phyloP scores from a whole-genome alignment of 1,139 yeast species.

The Scheffersomyces stambukii region DNA sequence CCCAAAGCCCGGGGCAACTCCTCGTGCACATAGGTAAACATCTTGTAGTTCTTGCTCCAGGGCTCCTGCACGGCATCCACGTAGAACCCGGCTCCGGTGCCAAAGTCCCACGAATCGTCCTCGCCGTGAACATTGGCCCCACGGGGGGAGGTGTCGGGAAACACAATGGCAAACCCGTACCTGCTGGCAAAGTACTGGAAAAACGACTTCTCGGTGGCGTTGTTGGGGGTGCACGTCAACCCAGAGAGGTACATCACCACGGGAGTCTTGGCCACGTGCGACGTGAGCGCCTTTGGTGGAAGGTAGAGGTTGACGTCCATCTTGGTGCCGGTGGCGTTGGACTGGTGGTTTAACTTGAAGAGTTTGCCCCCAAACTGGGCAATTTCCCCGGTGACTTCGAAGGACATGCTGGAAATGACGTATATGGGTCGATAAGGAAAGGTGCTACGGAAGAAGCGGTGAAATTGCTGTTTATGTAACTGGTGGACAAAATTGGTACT shows the following conservation, averaged over 20 bases:
- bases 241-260: slow-evolving; percentile 83
- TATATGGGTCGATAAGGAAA: neutral
- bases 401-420: slow-evolving; percentile 37
- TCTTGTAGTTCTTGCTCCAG: slow-evolving; percentile 69
- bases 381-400: slow-evolving; percentile 55
- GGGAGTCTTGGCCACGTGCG: slow-evolving; percentile 39
- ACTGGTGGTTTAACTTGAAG: slow-evolving; percentile 70
- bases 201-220: slow-evolving; percentile 92
- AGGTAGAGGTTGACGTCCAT: slow-evolving; percentile 84
- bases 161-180: slow-evolving; percentile 81
- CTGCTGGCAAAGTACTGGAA: slow-evolving; percentile 78
- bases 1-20: slow-evolving; percentile 61
- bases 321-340: slow-evolving; percentile 57
- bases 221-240: slow-evolving; percentile 88
- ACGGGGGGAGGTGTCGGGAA: slow-evolving; percentile 96
- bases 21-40: slow-evolving; percentile 78
- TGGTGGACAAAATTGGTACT: slow-evolving; percentile 1
- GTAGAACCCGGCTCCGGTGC: slow-evolving; percentile 94
- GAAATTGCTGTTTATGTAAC: neutral
- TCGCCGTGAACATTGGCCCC: slow-evolving; percentile 84
- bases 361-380: slow-evolving; percentile 73
- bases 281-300: slow-evolving; percentile 54
- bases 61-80: slow-evolving; percentile 76
- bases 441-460: slow-evolving; percentile 1
- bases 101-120: slow-evolving; percentile 84